A percentile compares a stretch with the other conserved stretches of the same genome.
Conservation (phyloP, 164 flowering plant genomes). For the Hamamelis virginiana region DNA sequence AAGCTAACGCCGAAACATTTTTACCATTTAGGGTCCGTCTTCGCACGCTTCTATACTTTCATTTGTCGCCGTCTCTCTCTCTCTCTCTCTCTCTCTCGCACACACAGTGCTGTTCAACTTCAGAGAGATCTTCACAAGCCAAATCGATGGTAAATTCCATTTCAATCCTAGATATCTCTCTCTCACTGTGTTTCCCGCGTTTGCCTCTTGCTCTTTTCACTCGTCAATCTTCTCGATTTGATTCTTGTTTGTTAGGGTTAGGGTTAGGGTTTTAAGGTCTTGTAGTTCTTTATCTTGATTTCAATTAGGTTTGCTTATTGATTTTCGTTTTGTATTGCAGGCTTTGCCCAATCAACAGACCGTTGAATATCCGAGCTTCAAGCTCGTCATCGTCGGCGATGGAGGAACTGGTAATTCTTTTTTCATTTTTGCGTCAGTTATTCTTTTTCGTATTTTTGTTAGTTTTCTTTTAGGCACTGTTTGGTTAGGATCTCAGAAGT, state of each 20-base stretch:
- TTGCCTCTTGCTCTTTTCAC: background rate
- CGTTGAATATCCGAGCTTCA: slow-evolving; percentile 29
- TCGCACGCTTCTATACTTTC: too few relatives aligned
- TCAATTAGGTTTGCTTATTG: too few relatives aligned
- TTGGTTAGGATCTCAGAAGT: too few relatives aligned
- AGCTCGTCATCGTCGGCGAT: slow-evolving; percentile 16
- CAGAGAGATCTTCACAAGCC: background rate
- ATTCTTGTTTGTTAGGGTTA: background rate
- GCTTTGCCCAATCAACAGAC: slow-evolving; percentile 43
- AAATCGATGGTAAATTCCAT: background rate
- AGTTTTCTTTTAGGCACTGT: too few relatives aligned
- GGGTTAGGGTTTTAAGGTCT: slow-evolving; percentile 1
- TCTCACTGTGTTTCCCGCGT: background rate
- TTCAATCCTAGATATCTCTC: background rate
- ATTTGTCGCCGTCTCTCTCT: background rate
- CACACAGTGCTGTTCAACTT: background rate
- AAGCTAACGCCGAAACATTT: too few relatives aligned
- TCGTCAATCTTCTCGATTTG: background rate
- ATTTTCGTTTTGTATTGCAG: slow-evolving; percentile 4
- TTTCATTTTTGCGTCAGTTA: too few relatives aligned
- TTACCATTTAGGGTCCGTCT: too few relatives aligned
- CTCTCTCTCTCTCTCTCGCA: background rate
- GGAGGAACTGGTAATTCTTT: slow-evolving; percentile 6
- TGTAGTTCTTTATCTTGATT: background rate
- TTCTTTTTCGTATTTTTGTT: too few relatives aligned